Percentiles rank a stretch among this genome's conserved stretches.
Evolutionary conservation across 371 early-diverging fungal genomes (phyloP).

Genomic region (Actinomortierella wolfii): DNA sequence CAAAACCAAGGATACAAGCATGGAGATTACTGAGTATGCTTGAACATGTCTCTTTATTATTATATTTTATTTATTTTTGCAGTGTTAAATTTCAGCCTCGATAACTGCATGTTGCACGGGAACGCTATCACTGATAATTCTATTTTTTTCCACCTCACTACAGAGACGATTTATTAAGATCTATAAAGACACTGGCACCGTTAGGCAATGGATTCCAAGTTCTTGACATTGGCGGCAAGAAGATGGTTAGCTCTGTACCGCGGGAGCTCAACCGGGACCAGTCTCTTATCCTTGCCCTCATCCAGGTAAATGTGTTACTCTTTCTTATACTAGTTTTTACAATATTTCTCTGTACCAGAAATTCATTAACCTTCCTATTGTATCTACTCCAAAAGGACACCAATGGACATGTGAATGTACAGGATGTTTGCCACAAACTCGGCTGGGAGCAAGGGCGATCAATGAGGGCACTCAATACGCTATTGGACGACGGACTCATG

Average conservation of each 20-base stretch:
- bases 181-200: constrained; percentile 84
- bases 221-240: constrained; percentile 73
- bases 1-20: constrained; percentile 25
- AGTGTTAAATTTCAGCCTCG: too few species aligned
- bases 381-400: constrained; percentile 40
- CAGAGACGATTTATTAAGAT: constrained; percentile 85
- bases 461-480: constrained; percentile 63
- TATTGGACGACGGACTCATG: constrained; percentile 80
- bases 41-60: neutral
- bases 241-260: constrained; percentile 89
- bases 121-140: too few species aligned
- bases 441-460: constrained; percentile 64
- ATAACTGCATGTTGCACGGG: too few species aligned
- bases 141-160: neutral
- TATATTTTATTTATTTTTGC: neutral
- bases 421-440: constrained; percentile 47
- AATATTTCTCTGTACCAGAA: constrained; percentile 1
- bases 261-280: constrained; percentile 88
- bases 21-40: constrained; percentile 50
- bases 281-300: constrained; percentile 66
- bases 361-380: neutral
- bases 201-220: constrained; percentile 88
- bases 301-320: constrained; percentile 57
- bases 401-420: constrained; percentile 65
- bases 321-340: neutral